These are phyloP conservation scores for Mycena albidolilacea DNA, from an alignment of 768 basidiomycete genomes.

Conservation along the genomic window DNA sequence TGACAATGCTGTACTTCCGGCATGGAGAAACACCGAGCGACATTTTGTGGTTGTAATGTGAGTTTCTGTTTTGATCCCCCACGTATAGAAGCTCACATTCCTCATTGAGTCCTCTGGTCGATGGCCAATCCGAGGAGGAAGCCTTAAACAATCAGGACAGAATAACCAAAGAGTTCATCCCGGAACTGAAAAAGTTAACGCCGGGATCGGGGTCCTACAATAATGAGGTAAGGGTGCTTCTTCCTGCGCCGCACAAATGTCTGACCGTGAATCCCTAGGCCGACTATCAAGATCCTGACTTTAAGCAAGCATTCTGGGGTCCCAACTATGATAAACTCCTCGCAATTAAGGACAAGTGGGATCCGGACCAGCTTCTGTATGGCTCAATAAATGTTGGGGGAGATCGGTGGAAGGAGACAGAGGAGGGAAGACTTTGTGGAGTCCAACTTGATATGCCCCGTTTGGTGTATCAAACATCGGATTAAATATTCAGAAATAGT, in stretches of 20 bases:
- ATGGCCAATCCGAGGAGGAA: slow-evolving; percentile 23
- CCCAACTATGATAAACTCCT: too few relatives aligned
- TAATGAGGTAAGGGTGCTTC: background rate
- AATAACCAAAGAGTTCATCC: slow-evolving; percentile 28
- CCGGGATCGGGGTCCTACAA: slow-evolving; percentile 13
- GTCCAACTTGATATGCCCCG: slow-evolving; percentile 19
- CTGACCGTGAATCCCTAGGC: slow-evolving; percentile 22
- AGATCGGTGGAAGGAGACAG: too few relatives aligned
- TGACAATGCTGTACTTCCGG: slow-evolving; percentile 9
- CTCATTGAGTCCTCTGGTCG: slow-evolving; percentile 21
- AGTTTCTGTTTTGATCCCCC: slow-evolving; percentile 2
- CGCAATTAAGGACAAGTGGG: too few relatives aligned
- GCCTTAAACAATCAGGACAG: slow-evolving; percentile 23
- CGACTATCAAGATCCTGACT: slow-evolving; percentile 11
- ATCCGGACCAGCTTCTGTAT: too few relatives aligned
- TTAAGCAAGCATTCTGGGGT: too few relatives aligned
- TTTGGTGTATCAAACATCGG: slow-evolving; percentile 24
- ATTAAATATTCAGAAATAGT: slow-evolving; percentile 4
- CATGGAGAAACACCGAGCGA: slow-evolving; percentile 27
- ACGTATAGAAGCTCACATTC: slow-evolving; percentile 17
- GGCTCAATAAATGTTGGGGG: too few relatives aligned
- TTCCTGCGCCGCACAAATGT: slow-evolving; percentile 9
- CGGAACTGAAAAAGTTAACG: slow-evolving; percentile 22
- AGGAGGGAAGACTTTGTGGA: background rate
- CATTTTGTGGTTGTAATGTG: slow-evolving; percentile 20